Conservation (phyloP, 1,139 yeast genomes). For the Debaryomyces robertsiae region DNA sequence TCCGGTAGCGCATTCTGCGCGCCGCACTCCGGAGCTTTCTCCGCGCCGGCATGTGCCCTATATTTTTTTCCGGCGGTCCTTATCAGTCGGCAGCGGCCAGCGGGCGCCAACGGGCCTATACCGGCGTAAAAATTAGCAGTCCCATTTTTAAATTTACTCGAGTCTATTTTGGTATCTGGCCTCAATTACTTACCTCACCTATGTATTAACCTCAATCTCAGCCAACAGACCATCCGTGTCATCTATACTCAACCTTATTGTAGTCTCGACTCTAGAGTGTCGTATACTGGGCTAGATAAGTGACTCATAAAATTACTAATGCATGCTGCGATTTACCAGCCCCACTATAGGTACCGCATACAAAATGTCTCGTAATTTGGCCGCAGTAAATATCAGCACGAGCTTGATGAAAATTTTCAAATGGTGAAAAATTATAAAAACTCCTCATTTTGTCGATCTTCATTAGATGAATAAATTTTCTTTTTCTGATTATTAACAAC, state of each 20-base stretch:
- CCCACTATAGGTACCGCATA: slow-evolving; percentile 1
- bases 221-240: no score
- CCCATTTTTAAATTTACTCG: not conserved
- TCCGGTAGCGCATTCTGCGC: no score
- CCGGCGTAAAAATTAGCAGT: not conserved
- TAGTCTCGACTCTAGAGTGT: no score
- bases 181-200: no score
- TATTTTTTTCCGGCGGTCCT: no score
- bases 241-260: no score
- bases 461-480: slow-evolving; percentile 13
- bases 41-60: no score
- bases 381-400: slow-evolving; percentile 3
- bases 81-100: no score
- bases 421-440: slow-evolving; percentile 6
- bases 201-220: no score
- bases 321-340: slow-evolving; percentile 3
- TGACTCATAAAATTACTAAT: slow-evolving; percentile 6
- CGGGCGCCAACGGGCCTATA: not conserved
- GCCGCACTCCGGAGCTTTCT: no score
- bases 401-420: slow-evolving; percentile 3
- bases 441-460: slow-evolving; percentile 1
- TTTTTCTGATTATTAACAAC: slow-evolving; percentile 12
- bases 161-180: no score
- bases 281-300: no score
- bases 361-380: not conserved